Conservation (phyloP, 78 protist genomes). For the Trichosphaerium sp. region DNA sequence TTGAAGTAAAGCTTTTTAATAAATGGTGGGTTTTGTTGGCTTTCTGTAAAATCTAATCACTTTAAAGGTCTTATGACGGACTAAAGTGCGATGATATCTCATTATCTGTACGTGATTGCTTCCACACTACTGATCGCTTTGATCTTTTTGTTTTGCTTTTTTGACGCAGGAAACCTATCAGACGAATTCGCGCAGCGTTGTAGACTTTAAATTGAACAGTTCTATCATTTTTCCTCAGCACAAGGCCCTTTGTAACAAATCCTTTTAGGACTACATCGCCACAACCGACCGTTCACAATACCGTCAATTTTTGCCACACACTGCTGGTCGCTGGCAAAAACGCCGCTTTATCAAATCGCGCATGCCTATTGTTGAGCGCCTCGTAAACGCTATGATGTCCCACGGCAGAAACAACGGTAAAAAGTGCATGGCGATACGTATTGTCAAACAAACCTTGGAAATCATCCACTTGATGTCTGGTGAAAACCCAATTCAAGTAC, state of each 20-base stretch:
- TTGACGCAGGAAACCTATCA: too few relatives aligned
- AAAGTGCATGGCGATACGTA: slow-evolving; percentile 97
- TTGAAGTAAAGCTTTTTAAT: too few relatives aligned
- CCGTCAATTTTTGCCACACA: slow-evolving; percentile 93
- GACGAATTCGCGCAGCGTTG: too few relatives aligned
- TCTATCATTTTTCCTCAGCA: too few relatives aligned
- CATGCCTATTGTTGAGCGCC: slow-evolving; percentile 99
- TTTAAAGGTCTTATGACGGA: too few relatives aligned
- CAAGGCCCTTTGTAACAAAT: slow-evolving; percentile 33
- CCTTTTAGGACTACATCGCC: slow-evolving; percentile 85
- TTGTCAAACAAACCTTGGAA: slow-evolving; percentile 97
- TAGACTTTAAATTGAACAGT: too few relatives aligned
- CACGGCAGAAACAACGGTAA: slow-evolving; percentile 99
- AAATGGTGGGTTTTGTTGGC: too few relatives aligned
- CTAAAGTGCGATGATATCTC: too few relatives aligned
- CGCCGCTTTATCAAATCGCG: slow-evolving; percentile 98
- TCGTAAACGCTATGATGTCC: slow-evolving; percentile 89
- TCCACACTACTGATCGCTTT: too few relatives aligned
- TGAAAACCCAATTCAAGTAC: slow-evolving; percentile 88
- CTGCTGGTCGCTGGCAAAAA: slow-evolving; percentile 94
- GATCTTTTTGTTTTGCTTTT: too few relatives aligned
- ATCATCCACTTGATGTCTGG: slow-evolving; percentile 96
- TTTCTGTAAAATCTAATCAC: too few relatives aligned
- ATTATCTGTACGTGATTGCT: too few relatives aligned
- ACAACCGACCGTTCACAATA: slow-evolving; percentile 41